Percentiles rank a stretch among this genome's conserved stretches.
Conservation (phyloP, 148 eudicot species). For the Silene latifolia region DNA sequence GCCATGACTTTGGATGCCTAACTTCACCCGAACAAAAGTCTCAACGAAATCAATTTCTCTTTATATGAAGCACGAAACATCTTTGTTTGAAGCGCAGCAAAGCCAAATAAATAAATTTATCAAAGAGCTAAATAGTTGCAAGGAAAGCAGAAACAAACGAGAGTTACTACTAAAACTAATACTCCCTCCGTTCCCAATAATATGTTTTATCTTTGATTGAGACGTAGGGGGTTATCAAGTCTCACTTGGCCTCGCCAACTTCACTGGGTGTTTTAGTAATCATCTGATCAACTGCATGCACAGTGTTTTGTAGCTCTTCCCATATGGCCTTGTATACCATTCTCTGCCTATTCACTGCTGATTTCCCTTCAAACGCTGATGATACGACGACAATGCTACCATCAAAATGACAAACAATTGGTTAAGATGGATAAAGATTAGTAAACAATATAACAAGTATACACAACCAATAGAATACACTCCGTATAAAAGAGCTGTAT, state of each 20-base stretch:
- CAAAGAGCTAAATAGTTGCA: neutral
- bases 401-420: neutral
- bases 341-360: constrained; percentile 85
- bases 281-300: constrained; percentile 97
- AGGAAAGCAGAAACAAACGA: neutral
- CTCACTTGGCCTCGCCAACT: constrained; percentile 35
- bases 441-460: no score
- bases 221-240: no score
- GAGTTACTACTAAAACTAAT: no score
- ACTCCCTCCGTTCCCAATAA: no score
- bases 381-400: constrained; percentile 78
- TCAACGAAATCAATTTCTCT: neutral
- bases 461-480: no score
- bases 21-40: no score
- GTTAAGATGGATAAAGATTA: no score
- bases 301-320: constrained; percentile 86
- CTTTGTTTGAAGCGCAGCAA: neutral
- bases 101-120: neutral
- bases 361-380: constrained; percentile 75
- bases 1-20: constrained; percentile 29
- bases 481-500: no score
- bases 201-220: no score
- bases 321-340: constrained; percentile 97
- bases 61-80: neutral
- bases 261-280: constrained; percentile 70